Base-by-base conservation (phyloP, 148 eudicot species). In the Persicaria tinctoria region DNA sequence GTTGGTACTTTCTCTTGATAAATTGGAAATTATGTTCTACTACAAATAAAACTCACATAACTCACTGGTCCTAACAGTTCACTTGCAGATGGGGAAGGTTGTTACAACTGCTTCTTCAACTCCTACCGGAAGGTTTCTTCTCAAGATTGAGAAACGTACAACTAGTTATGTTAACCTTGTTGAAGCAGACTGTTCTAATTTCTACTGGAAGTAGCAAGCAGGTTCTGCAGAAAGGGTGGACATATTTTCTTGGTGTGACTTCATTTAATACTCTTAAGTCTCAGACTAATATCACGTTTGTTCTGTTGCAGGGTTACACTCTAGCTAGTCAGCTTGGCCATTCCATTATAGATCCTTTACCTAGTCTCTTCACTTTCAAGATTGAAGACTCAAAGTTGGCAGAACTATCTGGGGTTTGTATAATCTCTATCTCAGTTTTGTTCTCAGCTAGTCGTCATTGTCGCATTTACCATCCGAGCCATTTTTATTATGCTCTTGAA, bases 341-440 rank as follows among this genome's bases (percentile, higher is more conserved):
- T 88, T 86, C 98, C 16, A 87, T 91, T 56, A 77, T 91, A 49
- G 89, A 90, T 78, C 95, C 97, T 70, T 88, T 94, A 46, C 97
- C 98, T 57, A 94, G 98, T 81, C 86, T 94, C 77, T 94, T 94
- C 85, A 91, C 97, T 76, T 91, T 94, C 85, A 94, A 94, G 86
- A 90, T 94, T 79, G 90, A 91, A 51, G 98, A 90, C 82, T 73
- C 78, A 27, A 78, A 82, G 82, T 80, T 94, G 84, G 79, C 88
- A 76, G 96, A 91, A 79, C 79, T 94, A 66, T 82, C 96, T 48
- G 98, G 98, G 84, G 93, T 93, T 87, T 56, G 70, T 66, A 5
- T 38, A 38, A 2, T 27, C 12, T 13, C n/a, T 66, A 62, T 62
- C 68, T 62, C 68, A 59, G 41, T 59, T 18, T 16, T 54, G n/a